Base-by-base conservation (phyloP, 495 filamentous ascomycete genomes). In the Penicillium paradoxum region DNA sequence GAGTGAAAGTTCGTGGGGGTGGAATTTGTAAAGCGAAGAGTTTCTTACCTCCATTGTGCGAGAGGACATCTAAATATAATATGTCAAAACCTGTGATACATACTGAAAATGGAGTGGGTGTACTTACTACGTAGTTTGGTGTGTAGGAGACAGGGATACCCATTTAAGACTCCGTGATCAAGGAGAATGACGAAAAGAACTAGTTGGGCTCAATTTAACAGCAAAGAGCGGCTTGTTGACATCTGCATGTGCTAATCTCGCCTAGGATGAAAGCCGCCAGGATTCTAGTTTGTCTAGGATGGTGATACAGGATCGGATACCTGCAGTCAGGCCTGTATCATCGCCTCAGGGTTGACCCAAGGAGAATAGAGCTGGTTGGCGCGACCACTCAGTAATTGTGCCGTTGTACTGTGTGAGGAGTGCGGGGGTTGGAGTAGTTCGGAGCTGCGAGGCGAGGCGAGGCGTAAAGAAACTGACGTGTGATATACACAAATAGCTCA, bases 341-440 rank as follows among this genome's bases (percentile, higher is more conserved):
- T 51, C 8, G 8, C 43, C 49, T 18, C 8, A 43, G 29, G 27
- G 29, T 43, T 25, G 19, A 15, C 43, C 19, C 46, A 11, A n/a
- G 10, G 38, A n/a, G 45, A 25, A 36, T 17, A 43, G 29, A 27
- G 8, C 43, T 18, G 38, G 38, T n/a, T 38, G 24, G 19, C 7
- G 34, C 21, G 30, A 42, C 17, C 39, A 29, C 21, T 27, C 38
- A 36, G 49, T 42, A 42, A 36, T 38, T 27, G 25, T 43, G 40
- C 24, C 34, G 3, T 15, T 37, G 22, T 49, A 34, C 34, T 38
- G 33, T 41, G 21, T 18, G 38, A 40, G 47, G 36, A 50, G 9
- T 51, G 49, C 49, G 49, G 49, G 49, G 49, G 39, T 51, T 42
- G 49, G 49, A 39, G 46, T 49, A 51, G 49, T 11, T 42, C 18